These are phyloP conservation scores for Mortierella sp. DNA, from an alignment of 371 early-diverging fungal genomes.

Conservation along the genomic window DNA sequence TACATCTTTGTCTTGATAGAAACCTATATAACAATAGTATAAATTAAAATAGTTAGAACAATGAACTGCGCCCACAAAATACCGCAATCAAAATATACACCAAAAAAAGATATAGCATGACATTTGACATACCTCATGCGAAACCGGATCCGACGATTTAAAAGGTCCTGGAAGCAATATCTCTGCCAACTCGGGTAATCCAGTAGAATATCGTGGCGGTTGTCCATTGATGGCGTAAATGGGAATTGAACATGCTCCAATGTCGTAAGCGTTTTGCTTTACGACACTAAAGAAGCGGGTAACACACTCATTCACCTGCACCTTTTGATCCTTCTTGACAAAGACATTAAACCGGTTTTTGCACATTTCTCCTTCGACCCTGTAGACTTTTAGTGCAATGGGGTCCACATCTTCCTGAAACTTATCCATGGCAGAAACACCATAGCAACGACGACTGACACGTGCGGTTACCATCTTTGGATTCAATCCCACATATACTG, in stretches of 20 bases:
- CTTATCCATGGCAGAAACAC: neutral
- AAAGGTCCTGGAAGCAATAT: conserved; percentile 25
- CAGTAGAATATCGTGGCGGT: conserved; percentile 24
- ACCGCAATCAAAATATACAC: neutral
- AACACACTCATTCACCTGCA: conserved; percentile 34
- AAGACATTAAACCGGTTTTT: conserved; percentile 20
- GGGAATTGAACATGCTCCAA: neutral
- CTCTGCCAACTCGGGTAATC: conserved; percentile 5
- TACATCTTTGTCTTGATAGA: conserved; percentile 15
- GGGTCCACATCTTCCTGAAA: conserved; percentile 30
- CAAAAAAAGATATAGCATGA: neutral
- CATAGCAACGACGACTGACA: conserved; percentile 41
- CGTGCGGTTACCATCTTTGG: conserved; percentile 39
- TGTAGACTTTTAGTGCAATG: neutral
- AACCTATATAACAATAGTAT: conserved; percentile 14
- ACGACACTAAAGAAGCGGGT: neutral
- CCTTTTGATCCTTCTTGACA: conserved; percentile 32
- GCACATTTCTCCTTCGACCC: conserved; percentile 11
- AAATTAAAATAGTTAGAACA: neutral
- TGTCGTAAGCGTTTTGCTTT: neutral
- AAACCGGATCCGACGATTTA: neutral
- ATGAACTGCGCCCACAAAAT: neutral
- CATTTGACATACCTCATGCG: conserved; percentile 2
- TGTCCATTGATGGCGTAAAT: conserved; percentile 35
- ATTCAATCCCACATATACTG: conserved; percentile 40